phyloP scores from a whole-genome alignment of 257 asterid genomes.

The Forsythia suspensa region DNA sequence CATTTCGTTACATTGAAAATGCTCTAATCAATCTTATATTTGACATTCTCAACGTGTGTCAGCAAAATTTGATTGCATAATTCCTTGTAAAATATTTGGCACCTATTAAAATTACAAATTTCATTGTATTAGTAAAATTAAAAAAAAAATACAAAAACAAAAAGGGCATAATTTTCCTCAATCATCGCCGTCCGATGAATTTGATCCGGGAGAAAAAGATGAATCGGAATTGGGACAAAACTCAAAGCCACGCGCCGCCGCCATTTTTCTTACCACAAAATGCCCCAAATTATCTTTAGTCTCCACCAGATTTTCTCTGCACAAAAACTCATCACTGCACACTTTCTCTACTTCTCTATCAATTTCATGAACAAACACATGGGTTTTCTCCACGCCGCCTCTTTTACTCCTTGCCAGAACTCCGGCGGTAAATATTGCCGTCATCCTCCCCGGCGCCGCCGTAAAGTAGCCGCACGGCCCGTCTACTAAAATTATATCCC shows the following conservation, averaged over 20 bases:
- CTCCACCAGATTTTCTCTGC: slow-evolving; percentile 55
- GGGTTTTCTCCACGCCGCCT: slow-evolving; percentile 52
- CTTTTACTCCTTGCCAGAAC: slow-evolving; percentile 75
- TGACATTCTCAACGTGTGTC: too few relatives aligned
- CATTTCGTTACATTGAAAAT: too few relatives aligned
- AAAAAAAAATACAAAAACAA: neutral
- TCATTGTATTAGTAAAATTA: neutral
- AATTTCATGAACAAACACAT: slow-evolving; percentile 71
- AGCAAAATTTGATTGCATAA: too few relatives aligned
- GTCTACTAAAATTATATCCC: slow-evolving; percentile 77
- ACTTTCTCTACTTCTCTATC: slow-evolving; percentile 63
- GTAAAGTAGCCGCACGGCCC: slow-evolving; percentile 66
- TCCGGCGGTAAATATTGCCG: slow-evolving; percentile 75
- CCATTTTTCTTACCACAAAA: slow-evolving; percentile 52
- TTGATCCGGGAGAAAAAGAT: slow-evolving; percentile 32
- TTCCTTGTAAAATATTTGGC: too few relatives aligned
- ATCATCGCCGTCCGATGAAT: slow-evolving; percentile 8
- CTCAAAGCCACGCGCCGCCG: slow-evolving; percentile 28
- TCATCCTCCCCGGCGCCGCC: slow-evolving; percentile 71
- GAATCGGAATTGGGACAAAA: slow-evolving; percentile 47
- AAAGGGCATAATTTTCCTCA: neutral
- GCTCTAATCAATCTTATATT: too few relatives aligned
- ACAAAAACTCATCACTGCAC: slow-evolving; percentile 66
- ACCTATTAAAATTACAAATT: neutral
- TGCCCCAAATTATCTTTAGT: slow-evolving; percentile 57